Evolutionary conservation across 169 alveolate genomes (phyloP), one percentile per base, ranked within the genome.

Genomic region (Plasmodium sp.): DNA sequence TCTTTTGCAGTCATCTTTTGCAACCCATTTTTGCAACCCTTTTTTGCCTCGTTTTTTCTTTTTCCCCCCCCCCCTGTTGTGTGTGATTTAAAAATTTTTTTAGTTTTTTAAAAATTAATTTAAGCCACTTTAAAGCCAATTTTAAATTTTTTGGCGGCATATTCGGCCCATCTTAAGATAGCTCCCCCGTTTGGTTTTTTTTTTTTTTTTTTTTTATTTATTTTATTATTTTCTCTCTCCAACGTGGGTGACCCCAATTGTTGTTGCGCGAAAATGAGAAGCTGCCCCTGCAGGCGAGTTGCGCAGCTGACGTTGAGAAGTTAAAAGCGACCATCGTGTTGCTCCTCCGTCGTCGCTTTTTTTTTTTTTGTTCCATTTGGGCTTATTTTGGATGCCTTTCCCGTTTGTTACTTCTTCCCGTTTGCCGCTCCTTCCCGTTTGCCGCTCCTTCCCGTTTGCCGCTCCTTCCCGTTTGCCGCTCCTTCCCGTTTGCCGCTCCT

Each of bases 41-140:
- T 22, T 67, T 31, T 67, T 22, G 39, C 77, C 77, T 27, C 31
- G 34, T 67, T 5, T 22, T 10, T 67, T 5, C 0, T 62, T 27
- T 31, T 27, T 67, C 39, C 3, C 16, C 14, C 16, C 77, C 77
- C 31, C 33, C 18, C 62, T 27, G 9, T 83, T 39, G n/a, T 83
- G 92, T 67, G 92, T 58, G 74, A 83, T 83, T 83, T 83, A 58
- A 56, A n/a, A 58, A 36, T 83, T 83, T 83, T 62, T 83, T 83
- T 83, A 83, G 92, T 81, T 83, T 75, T 83, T 83, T 62, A 56
- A 83, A 83, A 58, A 58, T 83, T 58, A 83, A 83, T 83, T 83
- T 67, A 67, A 1, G 36, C 43, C 39, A 67, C 27, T 51, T 51
- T 9, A 51, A 51, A 51, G 58, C 62, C 62, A 51, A 51, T 14